These are phyloP conservation scores for Protomyces pachydermus DNA, from an alignment of 1,139 yeast genomes.

Conservation along the genomic window DNA sequence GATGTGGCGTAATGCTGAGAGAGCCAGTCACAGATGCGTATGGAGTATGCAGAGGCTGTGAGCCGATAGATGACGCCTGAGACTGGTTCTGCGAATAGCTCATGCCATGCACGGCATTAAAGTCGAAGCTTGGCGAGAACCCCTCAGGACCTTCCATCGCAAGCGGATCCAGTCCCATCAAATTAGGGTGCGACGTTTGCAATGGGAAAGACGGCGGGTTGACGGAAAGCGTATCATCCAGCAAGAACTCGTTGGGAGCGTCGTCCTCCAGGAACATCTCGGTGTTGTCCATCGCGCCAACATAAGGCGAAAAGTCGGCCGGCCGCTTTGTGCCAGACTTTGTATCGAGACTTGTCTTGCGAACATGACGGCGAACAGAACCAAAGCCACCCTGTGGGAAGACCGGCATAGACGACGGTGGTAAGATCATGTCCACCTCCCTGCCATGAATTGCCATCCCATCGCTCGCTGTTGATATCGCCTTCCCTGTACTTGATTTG, in stretches of 20 bases:
- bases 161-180: conserved; percentile 19
- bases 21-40: conserved; percentile 1
- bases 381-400: conserved; percentile 10
- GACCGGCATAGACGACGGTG: conserved; percentile 22
- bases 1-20: conserved; percentile 4
- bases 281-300: conserved; percentile 15
- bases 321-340: conserved; percentile 33
- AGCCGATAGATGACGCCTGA: conserved; percentile 14
- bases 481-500: not conserved
- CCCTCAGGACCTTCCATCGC: conserved; percentile 26
- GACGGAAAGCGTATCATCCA: conserved; percentile 25
- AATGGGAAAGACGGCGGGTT: conserved; percentile 25
- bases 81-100: conserved; percentile 6
- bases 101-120: conserved; percentile 4
- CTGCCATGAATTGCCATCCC: conserved; percentile 13
- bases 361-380: not conserved
- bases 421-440: not conserved
- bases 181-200: conserved; percentile 25
- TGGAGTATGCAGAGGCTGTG: conserved; percentile 9
- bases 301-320: conserved; percentile 34
- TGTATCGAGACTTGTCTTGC: conserved; percentile 16
- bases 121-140: conserved; percentile 7
- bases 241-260: conserved; percentile 31
- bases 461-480: not conserved
- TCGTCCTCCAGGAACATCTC: not conserved